Base-by-base conservation (phyloP, 2,329 filamentous ascomycete genomes). In the Neofusicoccum umdonicola region DNA sequence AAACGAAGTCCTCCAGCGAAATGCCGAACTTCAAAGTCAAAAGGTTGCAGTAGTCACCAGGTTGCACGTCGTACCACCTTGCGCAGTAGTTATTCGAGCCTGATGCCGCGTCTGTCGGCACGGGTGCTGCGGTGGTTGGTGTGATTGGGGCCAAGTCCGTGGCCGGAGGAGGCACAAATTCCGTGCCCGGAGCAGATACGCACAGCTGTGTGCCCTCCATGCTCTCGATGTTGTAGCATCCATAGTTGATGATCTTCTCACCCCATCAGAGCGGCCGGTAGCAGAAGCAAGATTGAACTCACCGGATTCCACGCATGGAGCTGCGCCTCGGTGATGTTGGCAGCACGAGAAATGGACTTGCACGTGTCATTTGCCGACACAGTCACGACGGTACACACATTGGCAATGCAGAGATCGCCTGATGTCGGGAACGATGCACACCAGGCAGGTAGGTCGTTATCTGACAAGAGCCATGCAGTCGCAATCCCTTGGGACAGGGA, bases 1-100 rank as follows among this genome's bases (percentile, higher is more conserved):
- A 73, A 2, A 67, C 31, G 58, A 79, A 78, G 67, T 79, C 74
- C 13, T 56, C 44, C 0, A 78, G 67, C 1, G 72, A 69, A 41
- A 78, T 74, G 15, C 66, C 66, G 34, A 71, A 75, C 50, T 70
- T 70, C 17, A 77, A 52, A 3, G 68, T 64, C 2, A 79, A 61
- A 34, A 72, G 56, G 63, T 75, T 73, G 62, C 76, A 79, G 64
- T 75, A 76, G 61, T 79, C 77, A 11, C 73, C 76, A 1, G 65
- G 37, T 37, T 68, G 9, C 1, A 71, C 72, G 17, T 69, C 19
- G 64, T 79, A 77, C 54, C 67, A 79, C 13, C 52, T 57, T 27
- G 69, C 75, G 62, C 75, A 78, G 4, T 67, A 45, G 0, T 47
- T 58, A 19, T 67, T 72, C 0, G 71, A 67, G 3, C 68, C 70